These are phyloP conservation scores for Colletotrichum tofieldiae DNA, from an alignment of 2,329 filamentous ascomycete species.

Conservation along the genomic window DNA sequence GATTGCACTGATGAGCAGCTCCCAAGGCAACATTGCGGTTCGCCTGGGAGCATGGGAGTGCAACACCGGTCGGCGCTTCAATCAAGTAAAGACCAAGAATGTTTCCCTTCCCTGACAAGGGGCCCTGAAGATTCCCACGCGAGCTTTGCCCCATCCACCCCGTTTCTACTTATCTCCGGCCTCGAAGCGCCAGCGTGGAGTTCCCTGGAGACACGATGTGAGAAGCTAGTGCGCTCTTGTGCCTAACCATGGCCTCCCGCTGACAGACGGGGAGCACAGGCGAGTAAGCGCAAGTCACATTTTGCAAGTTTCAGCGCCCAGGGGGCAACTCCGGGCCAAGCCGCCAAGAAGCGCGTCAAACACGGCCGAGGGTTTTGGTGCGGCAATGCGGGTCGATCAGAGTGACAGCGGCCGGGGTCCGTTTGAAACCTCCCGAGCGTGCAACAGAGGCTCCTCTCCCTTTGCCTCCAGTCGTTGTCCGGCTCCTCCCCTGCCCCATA, in stretches of 20 bases:
- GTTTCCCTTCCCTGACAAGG: constrained; percentile 1
- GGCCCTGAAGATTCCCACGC: not conserved
- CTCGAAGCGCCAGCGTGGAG: constrained; percentile 8
- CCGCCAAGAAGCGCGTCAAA: constrained; percentile 39
- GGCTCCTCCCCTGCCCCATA: not conserved
- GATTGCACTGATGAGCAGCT: too few relatives aligned
- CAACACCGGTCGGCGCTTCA: not conserved
- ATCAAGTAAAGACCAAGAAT: not conserved
- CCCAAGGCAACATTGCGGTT: not conserved
- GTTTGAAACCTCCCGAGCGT: constrained; percentile 30
- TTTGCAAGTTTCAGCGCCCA: constrained; percentile 25
- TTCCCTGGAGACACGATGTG: not conserved
- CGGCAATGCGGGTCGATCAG: constrained; percentile 15
- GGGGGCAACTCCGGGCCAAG: constrained; percentile 27
- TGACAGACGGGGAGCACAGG: not conserved
- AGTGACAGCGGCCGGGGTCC: constrained; percentile 31
- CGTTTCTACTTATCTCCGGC: constrained; percentile 5
- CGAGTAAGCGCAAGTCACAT: constrained; percentile 9
- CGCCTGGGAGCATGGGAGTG: not conserved
- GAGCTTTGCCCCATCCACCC: not conserved
- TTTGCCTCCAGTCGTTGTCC: not conserved
- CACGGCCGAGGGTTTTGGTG: constrained; percentile 32
- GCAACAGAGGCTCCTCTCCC: not conserved
- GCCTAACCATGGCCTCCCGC: not conserved
- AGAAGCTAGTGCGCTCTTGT: not conserved